Conservation (phyloP, 139 green algal genomes). For the Limnomonas spitsbergensis region DNA sequence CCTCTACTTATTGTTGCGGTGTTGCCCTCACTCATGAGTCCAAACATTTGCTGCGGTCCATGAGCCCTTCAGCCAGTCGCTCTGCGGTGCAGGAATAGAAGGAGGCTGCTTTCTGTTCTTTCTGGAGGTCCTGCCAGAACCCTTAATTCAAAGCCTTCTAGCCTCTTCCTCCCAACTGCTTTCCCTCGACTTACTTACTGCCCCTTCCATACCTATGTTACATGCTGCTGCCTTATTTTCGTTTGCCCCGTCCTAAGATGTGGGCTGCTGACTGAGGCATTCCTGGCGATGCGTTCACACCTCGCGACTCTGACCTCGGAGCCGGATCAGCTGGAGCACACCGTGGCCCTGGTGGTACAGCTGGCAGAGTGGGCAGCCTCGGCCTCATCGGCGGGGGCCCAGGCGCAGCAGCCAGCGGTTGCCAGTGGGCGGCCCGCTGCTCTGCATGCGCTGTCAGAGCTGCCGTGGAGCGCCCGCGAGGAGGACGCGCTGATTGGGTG, state of each 20-base stretch:
- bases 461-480: constrained; percentile 17
- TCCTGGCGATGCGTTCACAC: constrained; percentile 14
- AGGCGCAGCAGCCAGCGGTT: background rate
- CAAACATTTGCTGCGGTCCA: no score
- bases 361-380: background rate
- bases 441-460: constrained; percentile 9
- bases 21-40: background rate
- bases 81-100: no score
- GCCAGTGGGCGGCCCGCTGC: no score
- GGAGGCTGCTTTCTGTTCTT: no score
- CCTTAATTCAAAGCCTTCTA: no score
- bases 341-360: background rate
- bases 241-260: no score
- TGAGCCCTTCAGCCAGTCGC: no score
- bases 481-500: constrained; percentile 29
- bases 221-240: no score
- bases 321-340: background rate
- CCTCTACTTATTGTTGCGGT: background rate
- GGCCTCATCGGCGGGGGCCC: background rate
- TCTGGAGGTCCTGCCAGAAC: no score
- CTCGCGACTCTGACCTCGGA: background rate
- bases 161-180: no score
- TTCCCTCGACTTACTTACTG: no score
- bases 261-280: constrained; percentile 10
- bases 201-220: no score